Conservation (phyloP, 2,329 filamentous ascomycete genomes). For the Talaromyces albobiverticillius region DNA sequence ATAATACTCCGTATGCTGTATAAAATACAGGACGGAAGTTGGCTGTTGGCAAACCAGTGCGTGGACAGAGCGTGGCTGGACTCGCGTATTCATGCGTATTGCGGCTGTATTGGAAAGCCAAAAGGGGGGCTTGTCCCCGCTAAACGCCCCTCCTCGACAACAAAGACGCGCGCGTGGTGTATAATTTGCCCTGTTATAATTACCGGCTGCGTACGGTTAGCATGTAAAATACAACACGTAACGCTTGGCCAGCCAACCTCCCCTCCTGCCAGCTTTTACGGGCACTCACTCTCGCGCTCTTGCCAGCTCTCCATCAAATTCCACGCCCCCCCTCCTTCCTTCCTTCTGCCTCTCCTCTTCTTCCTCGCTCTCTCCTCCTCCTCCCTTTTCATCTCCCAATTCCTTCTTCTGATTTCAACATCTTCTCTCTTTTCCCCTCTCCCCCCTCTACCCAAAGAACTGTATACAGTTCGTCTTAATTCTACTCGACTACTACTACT, state of each 20-base stretch:
- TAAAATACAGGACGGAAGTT: too few species aligned
- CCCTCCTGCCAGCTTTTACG: constrained; percentile 19
- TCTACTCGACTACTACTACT: not conserved
- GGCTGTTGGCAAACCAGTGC: too few species aligned
- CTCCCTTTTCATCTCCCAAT: constrained; percentile 17
- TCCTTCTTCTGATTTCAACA: constrained; percentile 19
- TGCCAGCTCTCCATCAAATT: constrained; percentile 19
- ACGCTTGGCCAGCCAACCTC: constrained; percentile 18
- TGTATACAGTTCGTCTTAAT: constrained; percentile 15
- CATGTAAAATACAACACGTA: not conserved
- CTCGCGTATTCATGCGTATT: too few species aligned
- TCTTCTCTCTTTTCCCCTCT: constrained; percentile 15
- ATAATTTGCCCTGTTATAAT: too few species aligned
- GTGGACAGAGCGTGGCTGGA: not conserved
- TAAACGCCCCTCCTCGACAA: constrained; percentile 2
- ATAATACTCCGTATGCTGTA: too few species aligned
- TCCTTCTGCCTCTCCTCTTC: constrained; percentile 20
- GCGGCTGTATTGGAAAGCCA: too few species aligned
- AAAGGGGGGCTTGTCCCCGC: not conserved
- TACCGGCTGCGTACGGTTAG: constrained; percentile 22
- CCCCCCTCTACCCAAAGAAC: constrained; percentile 20
- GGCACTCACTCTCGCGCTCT: constrained; percentile 13
- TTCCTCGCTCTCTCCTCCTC: constrained; percentile 18
- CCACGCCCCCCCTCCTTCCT: constrained; percentile 18
- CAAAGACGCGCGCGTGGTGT: constrained; percentile 23